These are phyloP conservation scores for Mycosphaerella sp. DNA, from an alignment of 2,329 filamentous ascomycete genomes.

Conservation along the genomic window DNA sequence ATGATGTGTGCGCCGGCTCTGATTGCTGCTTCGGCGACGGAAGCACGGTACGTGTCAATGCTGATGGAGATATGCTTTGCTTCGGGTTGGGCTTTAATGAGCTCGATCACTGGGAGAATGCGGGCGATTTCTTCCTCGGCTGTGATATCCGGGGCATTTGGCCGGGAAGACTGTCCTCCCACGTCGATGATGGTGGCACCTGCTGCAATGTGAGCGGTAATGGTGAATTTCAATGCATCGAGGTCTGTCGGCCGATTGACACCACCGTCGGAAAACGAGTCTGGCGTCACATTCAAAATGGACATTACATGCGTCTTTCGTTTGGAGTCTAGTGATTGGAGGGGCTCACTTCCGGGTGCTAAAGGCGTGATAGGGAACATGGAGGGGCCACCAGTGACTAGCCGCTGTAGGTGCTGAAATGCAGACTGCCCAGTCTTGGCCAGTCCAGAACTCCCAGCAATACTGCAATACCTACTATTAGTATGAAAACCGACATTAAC, in stretches of 20 bases:
- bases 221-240: constrained; percentile 50
- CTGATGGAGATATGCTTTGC: constrained; percentile 65
- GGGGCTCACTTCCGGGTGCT: constrained; percentile 41
- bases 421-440: constrained; percentile 26
- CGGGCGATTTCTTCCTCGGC: constrained; percentile 69
- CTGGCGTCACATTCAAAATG: constrained; percentile 88
- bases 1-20: constrained; percentile 80
- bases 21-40: constrained; percentile 71
- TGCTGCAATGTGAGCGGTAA: constrained; percentile 56
- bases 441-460: background rate
- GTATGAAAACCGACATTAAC: background rate
- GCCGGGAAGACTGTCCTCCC: constrained; percentile 88
- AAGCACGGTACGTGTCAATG: constrained; percentile 86
- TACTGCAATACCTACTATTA: constrained; percentile 6
- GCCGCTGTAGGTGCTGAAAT: constrained; percentile 34
- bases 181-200: constrained; percentile 86
- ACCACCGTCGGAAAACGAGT: constrained; percentile 94
- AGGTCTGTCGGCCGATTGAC: constrained; percentile 48
- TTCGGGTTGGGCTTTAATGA: constrained; percentile 63
- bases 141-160: constrained; percentile 62
- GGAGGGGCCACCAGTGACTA: constrained; percentile 27
- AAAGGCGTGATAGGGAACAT: constrained; percentile 39
- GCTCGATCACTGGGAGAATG: constrained; percentile 69
- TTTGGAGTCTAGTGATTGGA: constrained; percentile 52
- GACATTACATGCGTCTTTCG: constrained; percentile 79